Percentiles rank a stretch among this genome's conserved stretches.
These are phyloP conservation scores for Alternaria gansuensis DNA, from an alignment of 2,329 filamentous ascomycete species.

Conservation along the genomic window DNA sequence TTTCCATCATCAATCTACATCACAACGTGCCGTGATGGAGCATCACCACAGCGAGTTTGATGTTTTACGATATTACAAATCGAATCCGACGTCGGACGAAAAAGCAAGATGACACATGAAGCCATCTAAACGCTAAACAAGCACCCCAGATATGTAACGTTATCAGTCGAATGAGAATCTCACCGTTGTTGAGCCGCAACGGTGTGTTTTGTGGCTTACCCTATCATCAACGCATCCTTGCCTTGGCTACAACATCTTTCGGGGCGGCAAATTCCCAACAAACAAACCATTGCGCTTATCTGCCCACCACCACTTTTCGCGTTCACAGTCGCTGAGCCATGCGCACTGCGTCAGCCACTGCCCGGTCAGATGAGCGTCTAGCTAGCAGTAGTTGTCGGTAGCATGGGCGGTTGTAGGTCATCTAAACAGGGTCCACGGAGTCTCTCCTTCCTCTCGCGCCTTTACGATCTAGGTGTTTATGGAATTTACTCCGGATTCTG, in stretches of 20 bases:
- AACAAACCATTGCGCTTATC: conserved; percentile 10
- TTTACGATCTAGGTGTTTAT: conserved; percentile 4
- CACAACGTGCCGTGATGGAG: background rate
- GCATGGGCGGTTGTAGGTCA: conserved; percentile 9
- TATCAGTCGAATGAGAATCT: conserved; percentile 15
- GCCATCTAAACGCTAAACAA: background rate
- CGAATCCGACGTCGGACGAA: background rate
- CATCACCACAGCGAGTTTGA: background rate
- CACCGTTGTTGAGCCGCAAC: conserved; percentile 23
- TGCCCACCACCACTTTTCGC: conserved; percentile 11
- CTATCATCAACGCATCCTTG: conserved; percentile 7
- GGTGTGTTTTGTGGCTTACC: conserved; percentile 17
- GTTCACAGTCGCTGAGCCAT: background rate
- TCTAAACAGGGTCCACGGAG: conserved; percentile 15
- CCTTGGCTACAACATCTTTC: conserved; percentile 10
- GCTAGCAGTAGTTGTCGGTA: conserved; percentile 2
- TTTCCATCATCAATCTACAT: conserved; percentile 1
- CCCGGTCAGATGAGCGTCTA: conserved; percentile 7
- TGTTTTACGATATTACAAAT: conserved; percentile 1
- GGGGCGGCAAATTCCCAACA: conserved; percentile 28
- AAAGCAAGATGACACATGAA: conserved; percentile 10
- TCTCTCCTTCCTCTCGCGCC: background rate
- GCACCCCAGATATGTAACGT: conserved; percentile 6
- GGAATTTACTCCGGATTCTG: conserved; percentile 15
- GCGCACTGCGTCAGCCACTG: conserved; percentile 10